Percentiles rank a stretch among this genome's conserved stretches.
Evolutionary conservation across 1,284 basidiomycete genomes (phyloP).

Genomic region (Chalciporus sp.): DNA sequence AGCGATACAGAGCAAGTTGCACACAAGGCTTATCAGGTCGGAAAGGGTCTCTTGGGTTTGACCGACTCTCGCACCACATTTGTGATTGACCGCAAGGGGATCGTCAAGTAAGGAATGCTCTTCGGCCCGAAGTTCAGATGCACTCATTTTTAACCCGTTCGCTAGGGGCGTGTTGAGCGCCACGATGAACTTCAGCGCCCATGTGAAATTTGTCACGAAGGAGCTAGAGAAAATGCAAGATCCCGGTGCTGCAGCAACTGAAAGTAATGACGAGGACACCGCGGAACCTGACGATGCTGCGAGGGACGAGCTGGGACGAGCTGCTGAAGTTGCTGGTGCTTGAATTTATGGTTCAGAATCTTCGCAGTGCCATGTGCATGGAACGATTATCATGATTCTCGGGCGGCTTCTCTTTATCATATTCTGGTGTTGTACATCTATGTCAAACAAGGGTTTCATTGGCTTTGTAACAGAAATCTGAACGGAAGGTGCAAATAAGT

Average conservation of each 20-base stretch:
- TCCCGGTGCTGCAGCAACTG: constrained; percentile 19
- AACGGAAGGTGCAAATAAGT: background rate
- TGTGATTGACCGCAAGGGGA: constrained; percentile 70
- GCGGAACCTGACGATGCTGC: constrained; percentile 7
- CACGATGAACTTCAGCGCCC: constrained; percentile 62
- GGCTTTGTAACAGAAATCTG: background rate
- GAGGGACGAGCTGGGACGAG: constrained; percentile 22
- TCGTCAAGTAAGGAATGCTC: constrained; percentile 48
- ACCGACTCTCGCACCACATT: constrained; percentile 70
- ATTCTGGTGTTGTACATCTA: background rate
- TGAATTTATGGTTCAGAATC: constrained; percentile 8
- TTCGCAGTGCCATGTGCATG: background rate
- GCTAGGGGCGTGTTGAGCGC: constrained; percentile 55
- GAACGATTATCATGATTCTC: background rate
- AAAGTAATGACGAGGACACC: background rate
- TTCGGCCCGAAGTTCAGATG: background rate
- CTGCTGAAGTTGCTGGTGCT: constrained; percentile 16
- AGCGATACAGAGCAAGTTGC: constrained; percentile 67
- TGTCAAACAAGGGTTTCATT: background rate
- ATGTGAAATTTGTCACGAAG: constrained; percentile 68
- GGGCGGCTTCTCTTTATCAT: background rate
- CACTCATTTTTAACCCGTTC: background rate
- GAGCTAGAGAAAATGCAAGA: constrained; percentile 58
- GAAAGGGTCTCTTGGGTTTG: constrained; percentile 67
- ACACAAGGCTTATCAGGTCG: constrained; percentile 64